Base-by-base conservation (phyloP, 169 alveolate species). In the Eimeria maxima region DNA sequence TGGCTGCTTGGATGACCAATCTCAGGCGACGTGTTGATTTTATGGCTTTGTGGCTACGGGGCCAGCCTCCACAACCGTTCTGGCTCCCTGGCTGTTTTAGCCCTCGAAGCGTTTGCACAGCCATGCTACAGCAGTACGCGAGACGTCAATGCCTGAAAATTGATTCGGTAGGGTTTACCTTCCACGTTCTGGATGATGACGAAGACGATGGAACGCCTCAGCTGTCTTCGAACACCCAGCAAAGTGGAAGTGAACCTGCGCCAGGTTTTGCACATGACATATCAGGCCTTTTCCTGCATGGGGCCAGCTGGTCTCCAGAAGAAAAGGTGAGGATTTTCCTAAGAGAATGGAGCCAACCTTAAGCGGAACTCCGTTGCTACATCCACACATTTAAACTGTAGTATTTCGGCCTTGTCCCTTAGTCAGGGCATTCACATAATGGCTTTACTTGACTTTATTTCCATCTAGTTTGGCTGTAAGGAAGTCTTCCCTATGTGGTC, bases 1-100 rank as follows among this genome's bases (percentile, higher is more conserved):
- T 98, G 29, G 97, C 98, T 47, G 95, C 98, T 78, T 99, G 98
- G 97, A 97, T 98, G 33, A 95, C 96, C 63, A 99, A 99, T 96
- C 97, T 98, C 83, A 71, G 97, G 33, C 96, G 96, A 33, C 98
- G 99, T 76, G 95, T 98, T 69, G 97, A 98, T 94, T 98, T 98
- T 97, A 97, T 99, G 76, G 97, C 97, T 83, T 95, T 97, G 42
- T 99, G 99, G 99, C 96, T 98, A 57, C 98, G 97, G 93, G 95
- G 97, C 29, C 99, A 98, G n/a, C 97, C 97, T 45, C 99, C 99
- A 0, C 91, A 97, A 42, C 96, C 97, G 18, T 98, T 97, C 95
- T 98, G 99, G 98, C 97, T 99, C 44, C 98, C 99, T 45, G 99
- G 99, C 50, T 99, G 98, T 95, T 98, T 97, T 97, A 98, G 98